phyloP scores from a whole-genome alignment of 352 stramenopile species.

The Globisporangium cederbergense region DNA sequence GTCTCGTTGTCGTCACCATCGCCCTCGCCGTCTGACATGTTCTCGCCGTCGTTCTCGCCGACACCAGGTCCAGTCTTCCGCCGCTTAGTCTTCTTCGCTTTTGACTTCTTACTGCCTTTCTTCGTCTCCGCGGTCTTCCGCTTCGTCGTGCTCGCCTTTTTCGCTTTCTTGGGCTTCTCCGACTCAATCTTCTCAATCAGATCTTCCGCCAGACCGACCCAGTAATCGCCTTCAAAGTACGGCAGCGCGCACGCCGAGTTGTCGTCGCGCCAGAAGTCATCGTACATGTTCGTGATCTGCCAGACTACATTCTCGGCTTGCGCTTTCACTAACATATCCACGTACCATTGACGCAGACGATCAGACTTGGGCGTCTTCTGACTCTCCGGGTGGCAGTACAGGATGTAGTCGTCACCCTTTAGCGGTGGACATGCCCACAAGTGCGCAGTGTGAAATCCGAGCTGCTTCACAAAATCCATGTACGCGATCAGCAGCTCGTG shows the following conservation, averaged over 20 bases:
- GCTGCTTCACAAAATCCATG: slow-evolving; percentile 96
- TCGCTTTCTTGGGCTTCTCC: slow-evolving; percentile 79
- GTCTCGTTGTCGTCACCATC: slow-evolving; percentile 39
- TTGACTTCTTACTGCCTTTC: slow-evolving; percentile 71
- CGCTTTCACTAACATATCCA: slow-evolving; percentile 86
- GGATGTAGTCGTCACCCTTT: slow-evolving; percentile 99
- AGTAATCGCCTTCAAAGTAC: slow-evolving; percentile 89
- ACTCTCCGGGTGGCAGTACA: slow-evolving; percentile 98
- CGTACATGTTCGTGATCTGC: slow-evolving; percentile 96
- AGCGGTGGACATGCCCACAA: slow-evolving; percentile 99
- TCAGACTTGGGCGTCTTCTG: slow-evolving; percentile 99
- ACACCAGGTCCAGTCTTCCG: slow-evolving; percentile 40
- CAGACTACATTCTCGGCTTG: slow-evolving; percentile 89
- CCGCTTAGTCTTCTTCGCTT: slow-evolving; percentile 76
- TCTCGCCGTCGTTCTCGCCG: slow-evolving; percentile 31
- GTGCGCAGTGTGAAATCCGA: slow-evolving; percentile 97
- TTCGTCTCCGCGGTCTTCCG: slow-evolving; percentile 64
- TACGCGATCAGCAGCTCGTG: slow-evolving; percentile 99
- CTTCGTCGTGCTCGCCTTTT: slow-evolving; percentile 54
- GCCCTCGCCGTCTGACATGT: slow-evolving; percentile 42
- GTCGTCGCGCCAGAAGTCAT: slow-evolving; percentile 91
- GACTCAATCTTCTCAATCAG: slow-evolving; percentile 88
- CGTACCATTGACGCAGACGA: slow-evolving; percentile 96
- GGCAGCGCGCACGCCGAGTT: slow-evolving; percentile 81
- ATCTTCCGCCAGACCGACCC: slow-evolving; percentile 83